Evolutionary conservation across 768 basidiomycete species (phyloP), one percentile per base, ranked within the genome.

Genomic region (Pleurotus djamor): DNA sequence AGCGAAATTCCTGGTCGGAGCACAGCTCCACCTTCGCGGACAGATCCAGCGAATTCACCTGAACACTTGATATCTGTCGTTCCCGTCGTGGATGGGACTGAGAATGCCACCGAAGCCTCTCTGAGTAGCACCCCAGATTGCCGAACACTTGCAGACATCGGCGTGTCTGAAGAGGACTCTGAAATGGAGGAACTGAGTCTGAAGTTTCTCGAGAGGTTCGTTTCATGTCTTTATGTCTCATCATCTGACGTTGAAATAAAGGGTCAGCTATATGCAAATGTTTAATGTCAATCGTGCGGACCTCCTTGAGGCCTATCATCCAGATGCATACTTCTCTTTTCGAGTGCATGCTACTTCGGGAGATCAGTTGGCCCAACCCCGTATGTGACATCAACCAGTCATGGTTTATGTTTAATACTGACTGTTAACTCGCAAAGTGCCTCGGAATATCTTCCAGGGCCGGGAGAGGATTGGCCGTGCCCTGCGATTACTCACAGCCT

Each of bases 321-420:
- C 41, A n/a, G 41, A 44, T 33, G 54, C 54, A n/a, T 56, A 43
- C 38, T 56, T 56, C 41, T 56, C 54, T 43, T 56, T 56, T n/a
- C n/a, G 41, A 56, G 21, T 45, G 28, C 54, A 56, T 28, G 38
- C 6, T 12, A 12, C 28, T 13, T 32, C 16, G 35, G 32, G 5
- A 17, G 32, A 17, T 56, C 16, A 36, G 21, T 9, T 28, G 13
- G 9, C 21, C 47, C n/a, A 28, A 28, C 21, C 21, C 21, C 21
- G 21, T 28, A 10, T 10, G 54, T 44, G 7, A 28, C 37, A 17
- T 12, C 36, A 32, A 17, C 41, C 7, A 12, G 2, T 32, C n/a
- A 9, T 44, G 12, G 35, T 32, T 12, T 14, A 16, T 47, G 21
- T 47, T 21, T 36, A 52, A n/a, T 10, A 12, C 41, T 44, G 17